Conservation (phyloP, 2,329 filamentous ascomycete genomes). For the Akanthomyces lecanii region DNA sequence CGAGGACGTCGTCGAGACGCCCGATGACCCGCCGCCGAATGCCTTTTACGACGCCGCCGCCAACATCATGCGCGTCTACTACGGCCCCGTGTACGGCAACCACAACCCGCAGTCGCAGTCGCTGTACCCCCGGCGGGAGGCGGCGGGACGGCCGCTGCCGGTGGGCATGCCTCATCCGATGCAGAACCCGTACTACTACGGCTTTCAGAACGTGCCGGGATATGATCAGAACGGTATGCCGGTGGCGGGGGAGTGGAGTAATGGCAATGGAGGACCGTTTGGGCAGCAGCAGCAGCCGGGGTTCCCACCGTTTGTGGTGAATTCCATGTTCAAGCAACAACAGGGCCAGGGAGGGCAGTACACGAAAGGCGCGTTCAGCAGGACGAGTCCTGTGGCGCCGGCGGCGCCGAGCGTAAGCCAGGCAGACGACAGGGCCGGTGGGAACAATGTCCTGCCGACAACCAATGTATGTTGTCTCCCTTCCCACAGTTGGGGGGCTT, state of each 20-base stretch:
- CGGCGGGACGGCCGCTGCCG: slow-evolving; percentile 31
- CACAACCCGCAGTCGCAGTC: slow-evolving; percentile 33
- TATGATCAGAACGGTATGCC: slow-evolving; percentile 19
- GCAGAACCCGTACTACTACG: slow-evolving; percentile 41
- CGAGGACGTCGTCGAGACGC: slow-evolving; percentile 51
- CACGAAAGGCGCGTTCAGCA: slow-evolving; percentile 17
- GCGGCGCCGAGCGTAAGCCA: slow-evolving; percentile 13
- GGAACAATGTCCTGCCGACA: slow-evolving; percentile 11
- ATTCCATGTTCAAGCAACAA: slow-evolving; percentile 4
- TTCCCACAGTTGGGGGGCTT: too few species aligned
- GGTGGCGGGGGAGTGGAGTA: slow-evolving; percentile 7
- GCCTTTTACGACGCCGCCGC: slow-evolving; percentile 53
- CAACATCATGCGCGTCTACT: slow-evolving; percentile 53
- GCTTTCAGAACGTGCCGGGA: slow-evolving; percentile 28
- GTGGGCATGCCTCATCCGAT: slow-evolving; percentile 41
- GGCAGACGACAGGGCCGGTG: slow-evolving; percentile 6
- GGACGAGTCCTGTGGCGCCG: not conserved
- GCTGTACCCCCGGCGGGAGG: slow-evolving; percentile 42
- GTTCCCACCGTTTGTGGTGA: slow-evolving; percentile 23
- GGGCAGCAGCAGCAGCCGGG: slow-evolving; percentile 1
- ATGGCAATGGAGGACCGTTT: not conserved
- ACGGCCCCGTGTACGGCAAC: slow-evolving; percentile 53
- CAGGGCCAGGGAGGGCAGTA: not conserved
- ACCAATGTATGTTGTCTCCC: slow-evolving; percentile 12
- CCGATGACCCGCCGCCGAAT: slow-evolving; percentile 53